Conservation (phyloP, 164 flowering plant species). For the Cinnamomum micranthum region DNA sequence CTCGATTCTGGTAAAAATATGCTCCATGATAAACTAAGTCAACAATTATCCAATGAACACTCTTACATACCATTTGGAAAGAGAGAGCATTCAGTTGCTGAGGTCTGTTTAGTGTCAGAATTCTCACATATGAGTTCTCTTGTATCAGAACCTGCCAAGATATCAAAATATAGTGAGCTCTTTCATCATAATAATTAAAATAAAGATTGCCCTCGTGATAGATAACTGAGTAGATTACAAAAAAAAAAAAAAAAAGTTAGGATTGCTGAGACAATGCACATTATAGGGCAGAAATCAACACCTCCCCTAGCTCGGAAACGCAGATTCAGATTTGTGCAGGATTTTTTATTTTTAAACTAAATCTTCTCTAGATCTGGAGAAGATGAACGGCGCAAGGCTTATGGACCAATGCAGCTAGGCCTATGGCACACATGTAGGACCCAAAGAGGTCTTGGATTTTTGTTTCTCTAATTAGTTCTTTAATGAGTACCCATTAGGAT, state of each 20-base stretch:
- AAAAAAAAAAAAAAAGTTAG: not conserved
- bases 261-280: not conserved
- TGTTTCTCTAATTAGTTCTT: no score
- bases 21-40: not conserved
- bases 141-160: not conserved
- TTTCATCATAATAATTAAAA: no score
- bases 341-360: no score
- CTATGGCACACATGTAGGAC: not conserved
- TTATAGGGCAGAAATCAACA: not conserved
- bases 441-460: no score
- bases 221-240: not conserved
- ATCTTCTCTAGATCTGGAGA: not conserved
- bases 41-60: not conserved
- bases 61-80: not conserved
- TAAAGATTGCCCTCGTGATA: no score
- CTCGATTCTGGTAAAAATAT: not conserved
- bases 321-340: not conserved
- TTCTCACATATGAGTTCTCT: conserved; percentile 1
- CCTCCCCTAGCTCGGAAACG: not conserved
- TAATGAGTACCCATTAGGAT: no score
- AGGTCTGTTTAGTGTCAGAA: conserved; percentile 7
- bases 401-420: not conserved
- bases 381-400: not conserved
- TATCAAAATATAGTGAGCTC: not conserved
- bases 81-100: conserved; percentile 7